These are phyloP conservation scores for Aureobasidium sp. DNA, from an alignment of 2,329 filamentous ascomycete species.

Conservation along the genomic window DNA sequence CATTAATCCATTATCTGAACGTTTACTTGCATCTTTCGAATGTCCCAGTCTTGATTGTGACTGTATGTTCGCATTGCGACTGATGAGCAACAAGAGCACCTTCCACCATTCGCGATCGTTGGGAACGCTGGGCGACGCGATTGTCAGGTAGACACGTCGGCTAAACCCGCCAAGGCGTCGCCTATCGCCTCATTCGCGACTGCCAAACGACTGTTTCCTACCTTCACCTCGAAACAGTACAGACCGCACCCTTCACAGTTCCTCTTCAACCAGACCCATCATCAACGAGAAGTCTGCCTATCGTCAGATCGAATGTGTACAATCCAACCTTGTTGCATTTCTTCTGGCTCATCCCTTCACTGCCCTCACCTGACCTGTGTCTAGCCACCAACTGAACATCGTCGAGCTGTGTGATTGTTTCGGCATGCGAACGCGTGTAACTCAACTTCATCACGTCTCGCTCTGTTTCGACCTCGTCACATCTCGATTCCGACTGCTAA, in stretches of 20 bases:
- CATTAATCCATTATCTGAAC: neutral
- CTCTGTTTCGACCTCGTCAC: neutral
- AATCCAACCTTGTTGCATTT: neutral
- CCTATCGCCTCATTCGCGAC: neutral
- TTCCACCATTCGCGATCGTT: neutral
- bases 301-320: neutral
- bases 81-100: neutral
- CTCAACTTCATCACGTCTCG: neutral
- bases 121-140: neutral
- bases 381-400: neutral
- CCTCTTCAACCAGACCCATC: neutral
- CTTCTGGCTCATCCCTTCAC: neutral
- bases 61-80: too few relatives aligned
- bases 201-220: neutral
- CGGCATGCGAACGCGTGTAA: neutral
- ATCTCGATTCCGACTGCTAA: too few relatives aligned
- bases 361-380: neutral
- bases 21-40: neutral
- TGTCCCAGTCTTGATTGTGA: neutral
- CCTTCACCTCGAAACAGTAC: neutral
- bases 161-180: neutral
- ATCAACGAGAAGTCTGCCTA: neutral
- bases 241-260: neutral
- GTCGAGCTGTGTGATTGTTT: too few relatives aligned
- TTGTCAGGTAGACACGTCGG: neutral